A percentile compares a stretch with the other conserved stretches of the same genome.
These are phyloP conservation scores for Trametes villosa DNA, from an alignment of 768 basidiomycete genomes.

Conservation along the genomic window DNA sequence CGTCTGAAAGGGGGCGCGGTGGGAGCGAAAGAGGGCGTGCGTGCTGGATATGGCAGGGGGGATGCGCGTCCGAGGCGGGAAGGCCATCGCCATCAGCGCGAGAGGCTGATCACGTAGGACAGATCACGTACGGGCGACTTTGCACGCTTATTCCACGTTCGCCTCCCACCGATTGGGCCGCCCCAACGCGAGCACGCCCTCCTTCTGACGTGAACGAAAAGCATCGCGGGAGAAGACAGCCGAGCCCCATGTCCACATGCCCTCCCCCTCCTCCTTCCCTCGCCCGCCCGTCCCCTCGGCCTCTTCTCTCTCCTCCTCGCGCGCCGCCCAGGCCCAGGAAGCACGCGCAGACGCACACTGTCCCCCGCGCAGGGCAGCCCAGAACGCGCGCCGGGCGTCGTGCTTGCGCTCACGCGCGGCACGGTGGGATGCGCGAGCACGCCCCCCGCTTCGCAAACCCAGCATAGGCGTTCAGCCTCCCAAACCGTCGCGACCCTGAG, in stretches of 20 bases:
- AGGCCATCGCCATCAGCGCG: neutral
- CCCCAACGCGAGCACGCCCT: neutral
- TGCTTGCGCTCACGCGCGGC: neutral
- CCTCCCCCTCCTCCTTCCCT: conserved; percentile 1
- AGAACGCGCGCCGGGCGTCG: neutral
- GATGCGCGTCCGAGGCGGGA: neutral
- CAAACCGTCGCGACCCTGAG: conserved; percentile 9
- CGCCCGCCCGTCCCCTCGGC: neutral
- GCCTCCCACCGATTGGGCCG: conserved; percentile 22
- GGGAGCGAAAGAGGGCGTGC: neutral
- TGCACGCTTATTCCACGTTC: conserved; percentile 36
- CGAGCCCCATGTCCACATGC: conserved; percentile 18
- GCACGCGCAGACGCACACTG: neutral
- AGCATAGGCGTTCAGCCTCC: neutral
- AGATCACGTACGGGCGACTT: conserved; percentile 31
- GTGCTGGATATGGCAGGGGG: neutral
- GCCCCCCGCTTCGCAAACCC: neutral
- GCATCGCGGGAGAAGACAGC: conserved; percentile 39
- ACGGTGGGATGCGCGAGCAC: neutral
- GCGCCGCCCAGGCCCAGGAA: neutral
- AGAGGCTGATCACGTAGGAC: conserved; percentile 20
- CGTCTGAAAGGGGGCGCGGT: neutral
- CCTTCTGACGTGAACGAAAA: conserved; percentile 28
- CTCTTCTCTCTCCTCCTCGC: neutral
- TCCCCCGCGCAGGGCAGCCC: neutral